These are phyloP conservation scores for Colletotrichum sp. DNA, from an alignment of 2,329 filamentous ascomycete species.

Conservation along the genomic window DNA sequence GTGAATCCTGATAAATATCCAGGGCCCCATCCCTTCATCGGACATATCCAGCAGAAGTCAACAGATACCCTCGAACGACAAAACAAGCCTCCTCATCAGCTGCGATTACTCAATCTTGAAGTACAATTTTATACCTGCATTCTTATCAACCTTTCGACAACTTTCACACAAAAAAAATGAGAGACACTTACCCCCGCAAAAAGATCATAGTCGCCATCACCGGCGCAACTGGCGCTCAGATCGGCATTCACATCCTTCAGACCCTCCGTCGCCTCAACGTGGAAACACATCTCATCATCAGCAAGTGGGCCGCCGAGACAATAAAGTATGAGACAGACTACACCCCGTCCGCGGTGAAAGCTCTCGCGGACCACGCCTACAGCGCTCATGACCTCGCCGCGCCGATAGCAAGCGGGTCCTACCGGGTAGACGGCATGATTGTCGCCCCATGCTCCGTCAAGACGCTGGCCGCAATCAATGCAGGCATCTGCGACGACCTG, in stretches of 20 bases:
- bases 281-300: constrained; percentile 53
- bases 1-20: not conserved
- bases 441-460: constrained; percentile 54
- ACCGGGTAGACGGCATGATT: constrained; percentile 49
- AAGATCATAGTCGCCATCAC: constrained; percentile 54
- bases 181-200: constrained; percentile 16
- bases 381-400: constrained; percentile 48
- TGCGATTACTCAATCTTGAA: not conserved
- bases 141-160: not conserved
- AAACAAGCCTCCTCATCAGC: not conserved
- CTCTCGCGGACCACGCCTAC: not conserved
- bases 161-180: not conserved
- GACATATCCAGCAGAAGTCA: not conserved
- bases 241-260: constrained; percentile 46
- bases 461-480: constrained; percentile 46
- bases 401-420: constrained; percentile 49
- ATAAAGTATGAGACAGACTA: constrained; percentile 45
- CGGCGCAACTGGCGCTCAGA: constrained; percentile 51
- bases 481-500: constrained; percentile 48
- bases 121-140: not conserved
- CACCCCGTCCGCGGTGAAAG: not conserved
- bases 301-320: constrained; percentile 53
- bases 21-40: not conserved
- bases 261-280: constrained; percentile 45
- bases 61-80: not conserved